Percentiles rank a stretch among this genome's conserved stretches.
Evolutionary conservation across 2,329 filamentous ascomycete species (phyloP).

Genomic region (Penicillium sp.): DNA sequence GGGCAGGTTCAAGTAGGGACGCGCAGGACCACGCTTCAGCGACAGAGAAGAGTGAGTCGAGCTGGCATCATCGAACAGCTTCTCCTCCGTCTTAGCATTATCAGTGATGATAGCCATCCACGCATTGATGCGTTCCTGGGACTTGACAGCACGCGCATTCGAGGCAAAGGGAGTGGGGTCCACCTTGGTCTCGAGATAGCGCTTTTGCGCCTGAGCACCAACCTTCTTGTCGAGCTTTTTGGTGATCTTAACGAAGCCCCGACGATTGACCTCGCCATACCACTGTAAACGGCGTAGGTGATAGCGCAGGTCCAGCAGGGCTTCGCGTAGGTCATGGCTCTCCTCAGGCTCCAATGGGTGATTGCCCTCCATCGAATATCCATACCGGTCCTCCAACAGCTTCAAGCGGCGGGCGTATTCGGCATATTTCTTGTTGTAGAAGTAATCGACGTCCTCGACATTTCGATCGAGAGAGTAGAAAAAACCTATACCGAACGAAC

Average conservation of each 20-base stretch:
- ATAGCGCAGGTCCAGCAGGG: slow-evolving; percentile 83
- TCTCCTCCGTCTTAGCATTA: slow-evolving; percentile 64
- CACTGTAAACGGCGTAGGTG: slow-evolving; percentile 91
- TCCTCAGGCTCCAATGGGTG: slow-evolving; percentile 84
- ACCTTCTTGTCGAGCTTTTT: slow-evolving; percentile 99
- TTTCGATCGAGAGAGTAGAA: slow-evolving; percentile 97
- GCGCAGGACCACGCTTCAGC: slow-evolving; percentile 75
- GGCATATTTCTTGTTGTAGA: slow-evolving; percentile 94
- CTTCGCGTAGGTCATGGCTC: slow-evolving; percentile 86
- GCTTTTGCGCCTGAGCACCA: slow-evolving; percentile 74
- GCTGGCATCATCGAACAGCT: slow-evolving; percentile 73
- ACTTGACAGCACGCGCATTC: slow-evolving; percentile 62
- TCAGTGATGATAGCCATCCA: slow-evolving; percentile 76
- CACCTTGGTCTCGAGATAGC: slow-evolving; percentile 88
- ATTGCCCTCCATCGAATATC: slow-evolving; percentile 69
- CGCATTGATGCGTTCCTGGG: slow-evolving; percentile 77
- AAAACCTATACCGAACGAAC: slow-evolving; percentile 68
- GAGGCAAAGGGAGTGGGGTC: slow-evolving; percentile 87
- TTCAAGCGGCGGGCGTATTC: slow-evolving; percentile 84
- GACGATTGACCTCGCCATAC: slow-evolving; percentile 96
- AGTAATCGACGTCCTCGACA: slow-evolving; percentile 92
- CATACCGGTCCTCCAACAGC: slow-evolving; percentile 86
- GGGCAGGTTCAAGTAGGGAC: slow-evolving; percentile 74
- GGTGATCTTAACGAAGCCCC: slow-evolving; percentile 96
- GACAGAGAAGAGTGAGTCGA: slow-evolving; percentile 73